Conservation (phyloP, 164 flowering plant species). For the Cinnamomum micranthum region DNA sequence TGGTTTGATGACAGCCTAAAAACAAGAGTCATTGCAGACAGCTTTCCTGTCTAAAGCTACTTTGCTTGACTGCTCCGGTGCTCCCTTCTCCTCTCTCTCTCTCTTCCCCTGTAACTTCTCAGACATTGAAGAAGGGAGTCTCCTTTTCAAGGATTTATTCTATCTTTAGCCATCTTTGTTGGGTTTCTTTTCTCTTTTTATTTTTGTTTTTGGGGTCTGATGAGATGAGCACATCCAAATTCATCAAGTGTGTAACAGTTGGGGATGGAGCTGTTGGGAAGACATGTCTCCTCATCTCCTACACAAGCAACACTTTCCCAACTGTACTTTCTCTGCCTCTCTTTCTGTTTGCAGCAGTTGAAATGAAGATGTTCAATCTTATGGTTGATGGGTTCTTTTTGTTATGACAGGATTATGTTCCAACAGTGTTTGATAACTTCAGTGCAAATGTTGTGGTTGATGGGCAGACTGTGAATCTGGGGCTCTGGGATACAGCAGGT, state of each 20-base stretch:
- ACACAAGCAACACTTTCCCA: conserved; percentile 75
- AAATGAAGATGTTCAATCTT: neutral
- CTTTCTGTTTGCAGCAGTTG: neutral
- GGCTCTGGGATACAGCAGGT: conserved; percentile 82
- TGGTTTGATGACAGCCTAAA: no score
- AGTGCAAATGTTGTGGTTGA: conserved; percentile 64
- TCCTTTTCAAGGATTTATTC: neutral
- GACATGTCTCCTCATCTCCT: conserved; percentile 69
- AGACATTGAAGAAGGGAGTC: neutral
- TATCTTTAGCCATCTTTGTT: neutral
- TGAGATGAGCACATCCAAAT: conserved; percentile 42
- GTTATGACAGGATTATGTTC: conserved; percentile 56
- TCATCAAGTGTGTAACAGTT: conserved; percentile 74
- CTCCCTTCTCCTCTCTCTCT: neutral
- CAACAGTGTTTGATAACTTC: conserved; percentile 71
- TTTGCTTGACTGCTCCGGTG: neutral
- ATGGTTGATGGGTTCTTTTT: conserved; percentile 11
- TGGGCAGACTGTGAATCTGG: conserved; percentile 55
- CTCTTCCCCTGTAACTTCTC: neutral
- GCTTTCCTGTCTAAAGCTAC: neutral
- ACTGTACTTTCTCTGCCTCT: conserved; percentile 33
- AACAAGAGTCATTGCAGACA: neutral
- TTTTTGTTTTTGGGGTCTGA: neutral
- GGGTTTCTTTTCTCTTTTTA: neutral
- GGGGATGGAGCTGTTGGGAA: conserved; percentile 83